Evolutionary conservation across 2,329 filamentous ascomycete species (phyloP), one percentile per base, ranked within the genome.

Genomic region (Didymella pomorum): DNA sequence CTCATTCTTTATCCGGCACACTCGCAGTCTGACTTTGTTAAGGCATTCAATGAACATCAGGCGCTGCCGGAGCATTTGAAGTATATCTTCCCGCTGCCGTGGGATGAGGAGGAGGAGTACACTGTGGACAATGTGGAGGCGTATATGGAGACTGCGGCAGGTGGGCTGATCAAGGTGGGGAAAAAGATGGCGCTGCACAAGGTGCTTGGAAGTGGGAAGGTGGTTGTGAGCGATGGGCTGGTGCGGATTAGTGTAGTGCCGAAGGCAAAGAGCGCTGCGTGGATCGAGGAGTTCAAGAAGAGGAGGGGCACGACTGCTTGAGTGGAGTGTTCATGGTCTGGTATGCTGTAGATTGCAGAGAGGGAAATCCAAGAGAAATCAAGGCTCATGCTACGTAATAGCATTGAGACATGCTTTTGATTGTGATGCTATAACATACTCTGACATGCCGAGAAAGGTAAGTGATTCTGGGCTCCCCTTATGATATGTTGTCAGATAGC

Each of bases 21-120:
- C 61, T 83, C 89, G 45, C 88, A 98, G 80, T 90, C 87, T 1
- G 95, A 99, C 76, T 95, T 99, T 69, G 85, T 99, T 78, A 97
- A 96, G 80, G 86, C 86, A 0, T 95, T 97, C 69, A 83, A 84
- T 51, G 95, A 98, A 81, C 86, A 84, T 59, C 88, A 95, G 67
- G 84, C 84, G 16, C 81, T 97, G 26, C 83, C 83, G 8, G 88
- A 94, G 65, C 93, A 97, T 76, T 81, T 99, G 48, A 82, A 83
- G 3, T 97, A 97, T 71, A 89, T 98, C 10, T 86, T 99, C 57
- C 94, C 93, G 2, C 78, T 93, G 69, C 92, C 93, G 12, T 99
- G 95, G 95, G 95, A 98, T 69, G 71, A 76, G 16, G 80, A 83
- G 60, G 78, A 83, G 1, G 87, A 87, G 69, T 97, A 97, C 76